Base-by-base conservation (phyloP, 495 filamentous ascomycete species). In the Penicillium subrubescens region DNA sequence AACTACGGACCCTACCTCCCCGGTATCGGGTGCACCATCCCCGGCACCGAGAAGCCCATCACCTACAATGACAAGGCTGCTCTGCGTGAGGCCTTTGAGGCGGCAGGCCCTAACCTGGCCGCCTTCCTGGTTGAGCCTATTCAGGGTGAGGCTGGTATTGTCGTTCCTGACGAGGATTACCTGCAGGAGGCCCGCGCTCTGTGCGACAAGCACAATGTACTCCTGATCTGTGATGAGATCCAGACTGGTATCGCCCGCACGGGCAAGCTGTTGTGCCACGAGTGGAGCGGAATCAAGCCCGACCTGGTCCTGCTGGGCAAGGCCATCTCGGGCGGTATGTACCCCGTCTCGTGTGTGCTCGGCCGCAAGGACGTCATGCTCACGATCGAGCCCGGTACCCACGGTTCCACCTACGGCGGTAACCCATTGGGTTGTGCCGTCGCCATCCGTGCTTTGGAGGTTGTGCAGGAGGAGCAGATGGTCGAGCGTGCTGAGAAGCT, bases 401-500 rank as follows among this genome's bases (percentile, higher is more conserved):
- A 99, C 72, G 95, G 95, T 35, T 96, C 92, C 31, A 99, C 95
- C 29, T 99, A 98, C 73, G 95, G 95, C 56, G 95, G 95, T 46
- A 99, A 99, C 78, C 95, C 95, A 2, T 82, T 99, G n/a, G 95
- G 92, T 1, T 97, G 93, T 68, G 95, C 95, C 37, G 92, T 99
- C 15, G 94, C 94, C 31, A 96, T 99, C 72, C 90, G 93, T 60
- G 95, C 95, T n/a, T 83, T 99, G 43, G 93, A 98, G 79, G 84
- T 99, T 55, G 88, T 99, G 51, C 85, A 92, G 68, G 95, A 99
- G 72, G 94, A 98, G 80, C 80, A 90, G 39, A 84, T 99, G 77
- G 89, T 93, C 43, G 88, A 91, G 72, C 87, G 88, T 19, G 92
- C 95, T 2, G 90, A 97, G 75, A 74, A 77, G 61, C 81, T 98